A percentile compares a stretch with the other conserved stretches of the same genome.
These are phyloP conservation scores for Penicillium paneum DNA, from an alignment of 2,329 filamentous ascomycete species.

Conservation along the genomic window DNA sequence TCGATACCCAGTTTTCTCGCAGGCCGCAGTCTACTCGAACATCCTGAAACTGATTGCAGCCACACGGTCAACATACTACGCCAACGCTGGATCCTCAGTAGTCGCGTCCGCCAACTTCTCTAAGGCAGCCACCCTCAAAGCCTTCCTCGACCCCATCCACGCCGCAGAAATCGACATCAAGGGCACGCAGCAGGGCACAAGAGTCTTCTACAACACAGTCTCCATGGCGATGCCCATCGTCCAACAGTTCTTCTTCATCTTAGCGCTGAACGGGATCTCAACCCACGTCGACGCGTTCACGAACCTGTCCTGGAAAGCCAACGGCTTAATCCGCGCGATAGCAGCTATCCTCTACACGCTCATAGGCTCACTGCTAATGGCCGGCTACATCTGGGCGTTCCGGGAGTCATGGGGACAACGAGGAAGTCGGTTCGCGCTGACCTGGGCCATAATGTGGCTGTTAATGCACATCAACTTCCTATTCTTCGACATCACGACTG, in stretches of 20 bases:
- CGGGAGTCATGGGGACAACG: slow-evolving; percentile 6
- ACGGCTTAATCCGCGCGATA: not conserved
- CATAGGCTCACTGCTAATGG: not conserved
- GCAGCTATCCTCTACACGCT: slow-evolving; percentile 1
- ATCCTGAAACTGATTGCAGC: not conserved
- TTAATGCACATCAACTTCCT: slow-evolving; percentile 42
- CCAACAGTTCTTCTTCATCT: slow-evolving; percentile 47
- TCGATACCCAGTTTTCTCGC: slow-evolving; percentile 3
- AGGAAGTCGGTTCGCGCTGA: slow-evolving; percentile 36
- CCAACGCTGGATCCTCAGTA: not conserved
- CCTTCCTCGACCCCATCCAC: not conserved
- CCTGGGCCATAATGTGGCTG: slow-evolving; percentile 43
- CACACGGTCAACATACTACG: not conserved
- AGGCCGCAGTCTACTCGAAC: not conserved
- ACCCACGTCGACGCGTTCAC: slow-evolving; percentile 19
- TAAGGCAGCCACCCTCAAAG: not conserved
- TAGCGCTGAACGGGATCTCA: slow-evolving; percentile 42
- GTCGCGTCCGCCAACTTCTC: not conserved
- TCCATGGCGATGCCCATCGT: slow-evolving; percentile 42
- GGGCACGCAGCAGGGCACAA: slow-evolving; percentile 34
- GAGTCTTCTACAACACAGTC: slow-evolving; percentile 42
- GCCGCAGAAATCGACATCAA: slow-evolving; percentile 34
- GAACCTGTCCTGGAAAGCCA: not conserved
- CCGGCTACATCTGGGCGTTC: slow-evolving; percentile 3
- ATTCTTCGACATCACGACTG: slow-evolving; percentile 39